A percentile compares a stretch with the other conserved stretches of the same genome.
phyloP scores from a whole-genome alignment of 2,329 filamentous ascomycete species.

The Aspergillus sergii region DNA sequence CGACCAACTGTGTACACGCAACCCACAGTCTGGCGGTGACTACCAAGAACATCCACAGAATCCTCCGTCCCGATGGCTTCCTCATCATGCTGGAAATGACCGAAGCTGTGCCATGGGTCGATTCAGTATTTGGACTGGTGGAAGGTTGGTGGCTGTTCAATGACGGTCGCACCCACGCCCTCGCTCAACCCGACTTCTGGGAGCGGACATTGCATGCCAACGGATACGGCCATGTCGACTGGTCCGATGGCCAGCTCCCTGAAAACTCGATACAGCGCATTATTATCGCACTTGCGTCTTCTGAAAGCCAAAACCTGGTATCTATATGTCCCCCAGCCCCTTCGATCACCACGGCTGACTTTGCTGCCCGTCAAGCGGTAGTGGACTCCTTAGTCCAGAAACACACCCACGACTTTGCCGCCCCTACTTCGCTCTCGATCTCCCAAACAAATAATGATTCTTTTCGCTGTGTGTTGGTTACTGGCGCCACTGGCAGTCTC shows the following conservation, averaged over 20 bases:
- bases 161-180: conserved; percentile 29
- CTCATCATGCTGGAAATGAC: conserved; percentile 36
- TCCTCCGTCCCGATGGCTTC: conserved; percentile 31
- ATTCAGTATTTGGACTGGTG: conserved; percentile 33
- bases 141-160: conserved; percentile 43
- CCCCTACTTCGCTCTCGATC: background rate
- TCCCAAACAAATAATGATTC: background rate
- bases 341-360: conserved; percentile 9
- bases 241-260: conserved; percentile 32
- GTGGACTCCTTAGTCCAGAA: conserved; percentile 29
- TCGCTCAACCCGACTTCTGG: conserved; percentile 17
- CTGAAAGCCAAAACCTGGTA: background rate
- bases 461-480: conserved; percentile 40
- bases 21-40: conserved; percentile 29
- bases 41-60: conserved; percentile 25
- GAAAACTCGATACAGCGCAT: conserved; percentile 23
- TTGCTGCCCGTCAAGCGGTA: conserved; percentile 21
- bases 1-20: conserved; percentile 38
- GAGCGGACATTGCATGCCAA: conserved; percentile 26
- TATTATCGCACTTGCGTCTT: conserved; percentile 26
- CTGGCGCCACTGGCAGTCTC: conserved; percentile 44
- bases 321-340: background rate
- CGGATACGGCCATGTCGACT: conserved; percentile 35
- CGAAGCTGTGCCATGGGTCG: conserved; percentile 25
- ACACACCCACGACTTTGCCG: conserved; percentile 26